phyloP scores from a whole-genome alignment of 2,329 filamentous ascomycete genomes.

The Ophiostoma piceae region DNA sequence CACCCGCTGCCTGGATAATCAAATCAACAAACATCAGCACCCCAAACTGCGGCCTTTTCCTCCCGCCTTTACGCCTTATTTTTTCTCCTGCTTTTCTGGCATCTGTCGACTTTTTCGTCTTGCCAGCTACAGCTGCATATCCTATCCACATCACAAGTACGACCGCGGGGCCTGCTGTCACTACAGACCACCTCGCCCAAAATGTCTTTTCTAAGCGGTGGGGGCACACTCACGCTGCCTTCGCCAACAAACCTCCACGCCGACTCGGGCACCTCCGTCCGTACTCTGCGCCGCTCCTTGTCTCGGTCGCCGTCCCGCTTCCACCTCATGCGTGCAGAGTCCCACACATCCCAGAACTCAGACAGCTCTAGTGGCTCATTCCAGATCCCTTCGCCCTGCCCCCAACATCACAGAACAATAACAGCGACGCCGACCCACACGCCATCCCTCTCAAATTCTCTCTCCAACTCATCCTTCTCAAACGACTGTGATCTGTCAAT shows the following conservation, averaged over 20 bases:
- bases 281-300: slow-evolving; percentile 78
- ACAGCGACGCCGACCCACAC: slow-evolving; percentile 22
- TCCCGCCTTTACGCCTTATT: background rate
- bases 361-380: slow-evolving; percentile 53
- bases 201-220: slow-evolving; percentile 58
- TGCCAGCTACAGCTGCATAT: slow-evolving; percentile 9
- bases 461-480: slow-evolving; percentile 18
- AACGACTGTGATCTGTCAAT: slow-evolving; percentile 19
- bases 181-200: background rate
- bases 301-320: slow-evolving; percentile 95
- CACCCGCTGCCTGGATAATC: background rate
- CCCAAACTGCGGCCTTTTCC: background rate
- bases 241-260: slow-evolving; percentile 80
- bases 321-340: slow-evolving; percentile 50
- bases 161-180: slow-evolving; percentile 10
- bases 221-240: slow-evolving; percentile 77
- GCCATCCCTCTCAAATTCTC: slow-evolving; percentile 18
- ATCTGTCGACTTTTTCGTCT: slow-evolving; percentile 1
- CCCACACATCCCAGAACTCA: slow-evolving; percentile 45
- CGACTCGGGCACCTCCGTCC: slow-evolving; percentile 71
- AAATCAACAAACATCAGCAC: background rate
- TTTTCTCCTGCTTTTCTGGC: background rate
- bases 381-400: slow-evolving; percentile 50
- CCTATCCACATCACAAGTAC: slow-evolving; percentile 15
- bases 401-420: slow-evolving; percentile 22